phyloP scores from a whole-genome alignment of 768 basidiomycete species.

The Tylopilus felleus region DNA sequence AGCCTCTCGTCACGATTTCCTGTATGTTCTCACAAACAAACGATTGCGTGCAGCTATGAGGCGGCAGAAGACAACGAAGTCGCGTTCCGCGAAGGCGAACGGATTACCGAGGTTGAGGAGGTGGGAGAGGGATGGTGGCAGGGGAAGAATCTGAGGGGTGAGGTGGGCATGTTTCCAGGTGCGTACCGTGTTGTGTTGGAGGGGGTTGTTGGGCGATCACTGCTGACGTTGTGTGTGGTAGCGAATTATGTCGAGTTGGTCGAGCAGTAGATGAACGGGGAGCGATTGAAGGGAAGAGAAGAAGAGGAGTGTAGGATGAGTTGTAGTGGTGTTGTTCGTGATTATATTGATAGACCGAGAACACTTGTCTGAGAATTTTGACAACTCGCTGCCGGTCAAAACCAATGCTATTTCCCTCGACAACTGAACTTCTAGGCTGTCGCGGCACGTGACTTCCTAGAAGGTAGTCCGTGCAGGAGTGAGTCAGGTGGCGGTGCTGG shows the following conservation, averaged over 20 bases:
- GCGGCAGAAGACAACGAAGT: slow-evolving; percentile 92
- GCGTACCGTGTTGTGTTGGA: neutral
- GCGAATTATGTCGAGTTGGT: slow-evolving; percentile 21
- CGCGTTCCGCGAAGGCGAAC: slow-evolving; percentile 78
- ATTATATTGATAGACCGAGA: too few species aligned
- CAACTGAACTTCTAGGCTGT: too few species aligned
- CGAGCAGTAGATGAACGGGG: neutral
- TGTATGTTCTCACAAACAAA: neutral
- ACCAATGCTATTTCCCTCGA: too few species aligned
- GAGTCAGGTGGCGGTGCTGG: too few species aligned
- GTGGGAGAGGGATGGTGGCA: slow-evolving; percentile 91
- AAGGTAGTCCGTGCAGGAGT: too few species aligned
- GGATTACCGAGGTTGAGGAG: slow-evolving; percentile 74
- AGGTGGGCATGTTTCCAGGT: slow-evolving; percentile 77
- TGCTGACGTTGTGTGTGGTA: neutral
- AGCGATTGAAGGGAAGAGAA: neutral
- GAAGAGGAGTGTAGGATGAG: neutral
- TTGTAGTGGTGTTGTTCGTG: neutral
- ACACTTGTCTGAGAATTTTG: too few species aligned
- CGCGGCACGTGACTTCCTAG: too few species aligned
- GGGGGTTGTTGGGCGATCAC: neutral
- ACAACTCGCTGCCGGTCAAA: too few species aligned
- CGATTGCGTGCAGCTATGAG: slow-evolving; percentile 66
- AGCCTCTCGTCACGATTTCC: slow-evolving; percentile 23
- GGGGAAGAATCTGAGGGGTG: slow-evolving; percentile 54